A percentile compares a stretch with the other conserved stretches of the same genome.
Evolutionary conservation across 2,329 filamentous ascomycete species (phyloP).

Genomic region (Escovopsis sp.): DNA sequence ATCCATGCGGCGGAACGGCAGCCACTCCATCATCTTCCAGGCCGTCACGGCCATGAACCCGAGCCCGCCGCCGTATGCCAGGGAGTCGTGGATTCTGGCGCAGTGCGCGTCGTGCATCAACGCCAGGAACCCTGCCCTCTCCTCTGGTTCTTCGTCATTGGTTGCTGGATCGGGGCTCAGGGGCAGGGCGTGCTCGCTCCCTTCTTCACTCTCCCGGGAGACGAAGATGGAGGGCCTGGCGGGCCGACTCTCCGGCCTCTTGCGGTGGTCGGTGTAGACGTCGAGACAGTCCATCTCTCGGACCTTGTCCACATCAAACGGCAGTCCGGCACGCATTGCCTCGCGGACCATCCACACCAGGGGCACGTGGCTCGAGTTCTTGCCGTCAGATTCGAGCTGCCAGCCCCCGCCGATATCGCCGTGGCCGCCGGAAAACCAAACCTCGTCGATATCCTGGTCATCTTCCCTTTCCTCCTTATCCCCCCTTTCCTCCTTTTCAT

Average conservation of each 20-base stretch:
- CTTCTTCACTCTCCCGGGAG: slow-evolving; percentile 2
- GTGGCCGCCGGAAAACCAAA: slow-evolving; percentile 70
- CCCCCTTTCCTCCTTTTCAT: slow-evolving; percentile 3
- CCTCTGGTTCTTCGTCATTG: slow-evolving; percentile 10
- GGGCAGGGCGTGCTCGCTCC: slow-evolving; percentile 7
- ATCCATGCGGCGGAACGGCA: slow-evolving; percentile 73
- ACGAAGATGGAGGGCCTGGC: slow-evolving; percentile 12
- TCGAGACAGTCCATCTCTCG: slow-evolving; percentile 45
- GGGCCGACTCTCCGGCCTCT: slow-evolving; percentile 1
- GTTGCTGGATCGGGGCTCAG: slow-evolving; percentile 10
- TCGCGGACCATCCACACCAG: slow-evolving; percentile 55
- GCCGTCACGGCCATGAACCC: slow-evolving; percentile 38
- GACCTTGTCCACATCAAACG: slow-evolving; percentile 55
- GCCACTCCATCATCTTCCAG: slow-evolving; percentile 70
- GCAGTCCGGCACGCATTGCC: slow-evolving; percentile 47
- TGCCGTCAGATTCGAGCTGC: slow-evolving; percentile 40
- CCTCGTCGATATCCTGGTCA: slow-evolving; percentile 61
- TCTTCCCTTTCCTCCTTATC: slow-evolving; percentile 3
- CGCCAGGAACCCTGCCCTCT: slow-evolving; percentile 31
- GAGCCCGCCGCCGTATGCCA: slow-evolving; percentile 49
- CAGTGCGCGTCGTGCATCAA: slow-evolving; percentile 43
- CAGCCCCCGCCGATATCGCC: slow-evolving; percentile 69
- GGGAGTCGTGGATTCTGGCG: slow-evolving; percentile 53
- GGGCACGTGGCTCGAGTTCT: slow-evolving; percentile 53
- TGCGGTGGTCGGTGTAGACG: slow-evolving; percentile 4